Conservation (phyloP, 2,329 filamentous ascomycete genomes). For the Pseudonectria foliicola region DNA sequence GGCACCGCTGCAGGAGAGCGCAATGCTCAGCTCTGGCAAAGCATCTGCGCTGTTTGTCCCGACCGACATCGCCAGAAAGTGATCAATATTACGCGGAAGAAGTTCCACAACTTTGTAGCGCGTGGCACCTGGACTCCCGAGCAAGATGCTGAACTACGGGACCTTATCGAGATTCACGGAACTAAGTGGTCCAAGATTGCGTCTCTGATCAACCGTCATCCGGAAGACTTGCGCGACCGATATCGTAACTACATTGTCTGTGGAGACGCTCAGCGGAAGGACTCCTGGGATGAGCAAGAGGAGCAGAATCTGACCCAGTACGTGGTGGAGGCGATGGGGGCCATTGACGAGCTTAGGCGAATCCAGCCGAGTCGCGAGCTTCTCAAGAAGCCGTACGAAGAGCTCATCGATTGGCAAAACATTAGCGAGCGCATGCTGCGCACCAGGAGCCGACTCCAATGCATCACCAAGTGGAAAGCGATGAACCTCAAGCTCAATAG, state of each 20-base stretch:
- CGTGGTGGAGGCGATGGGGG: conserved; percentile 45
- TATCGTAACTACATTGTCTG: conserved; percentile 62
- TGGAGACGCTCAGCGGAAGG: conserved; percentile 42
- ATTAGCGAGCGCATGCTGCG: conserved; percentile 57
- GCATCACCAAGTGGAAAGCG: conserved; percentile 58
- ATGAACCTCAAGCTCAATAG: conserved; percentile 30
- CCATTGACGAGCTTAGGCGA: conserved; percentile 35
- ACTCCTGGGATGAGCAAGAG: conserved; percentile 55
- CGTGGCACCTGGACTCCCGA: conserved; percentile 38
- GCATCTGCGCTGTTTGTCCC: conserved; percentile 41
- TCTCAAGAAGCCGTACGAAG: conserved; percentile 38
- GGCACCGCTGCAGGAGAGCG: conserved; percentile 28
- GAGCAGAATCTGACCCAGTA: conserved; percentile 44
- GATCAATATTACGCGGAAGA: conserved; percentile 50
- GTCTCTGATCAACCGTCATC: conserved; percentile 54
- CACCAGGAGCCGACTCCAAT: conserved; percentile 60
- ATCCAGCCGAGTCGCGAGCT: conserved; percentile 25
- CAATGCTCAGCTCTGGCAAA: conserved; percentile 42
- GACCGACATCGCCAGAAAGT: conserved; percentile 46
- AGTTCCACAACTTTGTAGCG: conserved; percentile 58
- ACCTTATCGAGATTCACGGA: conserved; percentile 28
- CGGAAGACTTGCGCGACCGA: conserved; percentile 61
- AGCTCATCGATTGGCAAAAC: conserved; percentile 56
- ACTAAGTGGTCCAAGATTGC: conserved; percentile 58
- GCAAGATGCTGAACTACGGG: conserved; percentile 29